Evolutionary conservation across 1,284 basidiomycete genomes (phyloP), one percentile per base, ranked within the genome.

Genomic region (Earliella scabrosa): DNA sequence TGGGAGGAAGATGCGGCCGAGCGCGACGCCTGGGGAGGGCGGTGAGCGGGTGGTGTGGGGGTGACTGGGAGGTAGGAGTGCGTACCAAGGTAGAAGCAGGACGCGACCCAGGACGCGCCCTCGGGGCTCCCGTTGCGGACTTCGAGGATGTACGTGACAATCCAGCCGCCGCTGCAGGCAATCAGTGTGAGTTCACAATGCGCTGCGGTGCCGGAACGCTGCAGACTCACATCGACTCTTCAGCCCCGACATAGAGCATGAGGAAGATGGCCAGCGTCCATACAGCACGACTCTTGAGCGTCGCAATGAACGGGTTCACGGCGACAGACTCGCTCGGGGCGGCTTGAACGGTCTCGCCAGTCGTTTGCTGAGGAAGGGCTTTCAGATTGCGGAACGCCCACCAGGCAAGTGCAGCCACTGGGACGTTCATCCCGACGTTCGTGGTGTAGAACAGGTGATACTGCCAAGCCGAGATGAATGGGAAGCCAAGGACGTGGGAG

Each of bases 171-270:
- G 18, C 71, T 72, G 35, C 18, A 36, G n/a, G n/a, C n/a, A n/a
- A n/a, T n/a, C n/a, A n/a, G n/a, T n/a, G n/a, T n/a, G n/a, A n/a
- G n/a, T n/a, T n/a, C n/a, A n/a, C n/a, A n/a, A n/a, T n/a, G n/a
- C n/a, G n/a, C n/a, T n/a, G n/a, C n/a, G n/a, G n/a, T n/a, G n/a
- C n/a, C n/a, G n/a, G n/a, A n/a, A n/a, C n/a, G n/a, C n/a, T 24
- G 9, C 13, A 14, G 5, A 65, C 70, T 53, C 55, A 71, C 70
- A 72, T 64, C 1, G 71, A 71, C 53, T 72, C 71, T 44, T 73
- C 71, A n/a, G 69, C 69, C 4, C 71, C 71, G 5, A 71, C 68
- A 43, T 72, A 73, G 34, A 71, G 64, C 59, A 72, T 67, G 20
- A 72, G 58, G 54, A 73, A 73, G 2, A 71, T 64, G 3, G 71